Conservation (phyloP, 2,329 filamentous ascomycete species). For the Trichoderma polysporum region DNA sequence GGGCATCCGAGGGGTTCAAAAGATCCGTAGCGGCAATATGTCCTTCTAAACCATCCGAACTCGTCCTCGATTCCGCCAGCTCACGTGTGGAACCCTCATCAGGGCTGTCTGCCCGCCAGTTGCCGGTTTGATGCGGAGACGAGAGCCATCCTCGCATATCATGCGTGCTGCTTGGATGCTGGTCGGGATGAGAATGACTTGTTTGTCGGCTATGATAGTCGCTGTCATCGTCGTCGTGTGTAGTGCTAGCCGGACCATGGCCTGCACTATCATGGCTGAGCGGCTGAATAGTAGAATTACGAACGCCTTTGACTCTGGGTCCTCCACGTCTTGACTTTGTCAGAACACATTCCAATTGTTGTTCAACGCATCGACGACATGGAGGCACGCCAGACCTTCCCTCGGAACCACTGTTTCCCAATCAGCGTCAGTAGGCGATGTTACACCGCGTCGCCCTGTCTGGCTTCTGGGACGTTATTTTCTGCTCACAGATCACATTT, state of each 20-base stretch:
- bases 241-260: not conserved
- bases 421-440: slow-evolving; percentile 2
- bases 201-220: not conserved
- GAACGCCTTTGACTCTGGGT: not conserved
- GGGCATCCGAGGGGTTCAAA: slow-evolving; percentile 1
- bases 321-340: slow-evolving; percentile 1
- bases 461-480: not conserved
- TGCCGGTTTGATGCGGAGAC: not conserved
- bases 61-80: not conserved
- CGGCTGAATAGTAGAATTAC: not conserved
- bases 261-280: not conserved
- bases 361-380: not conserved
- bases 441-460: not conserved
- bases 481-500: slow-evolving; percentile 4
- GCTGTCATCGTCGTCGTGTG: not conserved
- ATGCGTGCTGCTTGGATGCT: not conserved
- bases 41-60: not conserved
- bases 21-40: slow-evolving; percentile 5
- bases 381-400: not conserved
- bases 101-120: not conserved
- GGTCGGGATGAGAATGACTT: not conserved
- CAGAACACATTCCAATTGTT: not conserved
- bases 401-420: not conserved
- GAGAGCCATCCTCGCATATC: not conserved
- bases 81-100: slow-evolving; percentile 1